Evolutionary conservation across 2,329 filamentous ascomycete species (phyloP).

Genomic region (Aulographum hederae): DNA sequence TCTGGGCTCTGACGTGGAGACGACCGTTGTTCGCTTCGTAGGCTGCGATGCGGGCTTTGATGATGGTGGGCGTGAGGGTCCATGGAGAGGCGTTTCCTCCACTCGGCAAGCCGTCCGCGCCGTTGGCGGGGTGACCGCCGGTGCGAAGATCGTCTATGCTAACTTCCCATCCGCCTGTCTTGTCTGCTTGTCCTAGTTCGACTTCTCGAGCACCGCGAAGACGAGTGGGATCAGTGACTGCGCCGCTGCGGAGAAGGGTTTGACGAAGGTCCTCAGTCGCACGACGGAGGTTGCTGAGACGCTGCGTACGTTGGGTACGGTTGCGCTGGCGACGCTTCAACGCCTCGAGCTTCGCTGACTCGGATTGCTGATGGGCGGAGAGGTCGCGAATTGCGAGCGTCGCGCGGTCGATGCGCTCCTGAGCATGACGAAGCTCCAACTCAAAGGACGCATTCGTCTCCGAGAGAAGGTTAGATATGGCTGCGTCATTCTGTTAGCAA

Average conservation of each 20-base stretch:
- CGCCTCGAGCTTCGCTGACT: conserved; percentile 54
- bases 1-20: conserved; percentile 48
- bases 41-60: conserved; percentile 52
- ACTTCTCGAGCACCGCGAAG: too few species aligned
- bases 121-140: too few species aligned
- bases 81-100: conserved; percentile 31
- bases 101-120: conserved; percentile 36
- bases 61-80: conserved; percentile 6
- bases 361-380: conserved; percentile 59
- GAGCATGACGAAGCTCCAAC: conserved; percentile 64
- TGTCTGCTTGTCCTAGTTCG: too few species aligned
- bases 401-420: conserved; percentile 63
- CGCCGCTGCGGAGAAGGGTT: too few species aligned
- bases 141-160: too few species aligned
- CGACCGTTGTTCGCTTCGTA: conserved; percentile 50
- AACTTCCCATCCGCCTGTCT: too few species aligned
- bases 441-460: conserved; percentile 67
- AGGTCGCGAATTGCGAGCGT: conserved; percentile 67
- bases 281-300: conserved; percentile 61
- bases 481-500: conserved; percentile 26
- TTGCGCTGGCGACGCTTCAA: conserved; percentile 47
- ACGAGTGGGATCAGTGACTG: too few species aligned
- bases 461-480: conserved; percentile 66
- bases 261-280: too few species aligned
- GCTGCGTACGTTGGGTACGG: conserved; percentile 45